Conservation (phyloP, 768 basidiomycete genomes). For the Boletus pseudopeckii region DNA sequence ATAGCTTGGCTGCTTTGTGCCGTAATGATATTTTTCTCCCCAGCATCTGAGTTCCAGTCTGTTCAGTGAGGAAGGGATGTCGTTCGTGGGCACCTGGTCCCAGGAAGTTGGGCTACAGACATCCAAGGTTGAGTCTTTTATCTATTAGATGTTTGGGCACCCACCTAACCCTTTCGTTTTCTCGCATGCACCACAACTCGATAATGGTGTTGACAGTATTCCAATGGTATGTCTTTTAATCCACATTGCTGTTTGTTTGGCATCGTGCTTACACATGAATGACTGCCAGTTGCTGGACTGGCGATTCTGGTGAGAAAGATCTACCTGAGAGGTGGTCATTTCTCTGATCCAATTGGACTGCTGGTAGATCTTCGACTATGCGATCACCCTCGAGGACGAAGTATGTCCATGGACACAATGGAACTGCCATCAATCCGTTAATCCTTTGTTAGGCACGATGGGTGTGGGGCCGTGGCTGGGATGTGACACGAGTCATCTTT, state of each 20-base stretch:
- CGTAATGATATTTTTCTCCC: background rate
- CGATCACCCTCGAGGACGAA: too few species aligned
- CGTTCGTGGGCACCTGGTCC: background rate
- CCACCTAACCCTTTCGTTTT: background rate
- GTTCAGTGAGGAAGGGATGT: background rate
- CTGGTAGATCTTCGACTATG: too few species aligned
- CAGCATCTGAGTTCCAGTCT: background rate
- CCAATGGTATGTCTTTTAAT: conserved; percentile 6
- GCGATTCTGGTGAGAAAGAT: too few species aligned
- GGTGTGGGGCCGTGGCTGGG: too few species aligned
- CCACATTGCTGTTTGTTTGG: background rate
- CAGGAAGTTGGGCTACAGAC: conserved; percentile 12
- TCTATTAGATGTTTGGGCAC: background rate
- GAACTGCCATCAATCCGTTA: too few species aligned
- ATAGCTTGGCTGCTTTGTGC: background rate
- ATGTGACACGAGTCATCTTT: conserved; percentile 8
- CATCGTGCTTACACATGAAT: background rate
- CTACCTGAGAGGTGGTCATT: too few species aligned
- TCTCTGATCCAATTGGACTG: too few species aligned
- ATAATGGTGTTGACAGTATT: conserved; percentile 4
- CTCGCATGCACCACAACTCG: background rate
- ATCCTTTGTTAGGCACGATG: too few species aligned
- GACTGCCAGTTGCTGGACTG: conserved; percentile 5
- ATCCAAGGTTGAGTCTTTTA: conserved; percentile 5
- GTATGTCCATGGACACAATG: too few species aligned